Evolutionary conservation across 495 filamentous ascomycete genomes (phyloP).

Genomic region (Terfezia boudieri): DNA sequence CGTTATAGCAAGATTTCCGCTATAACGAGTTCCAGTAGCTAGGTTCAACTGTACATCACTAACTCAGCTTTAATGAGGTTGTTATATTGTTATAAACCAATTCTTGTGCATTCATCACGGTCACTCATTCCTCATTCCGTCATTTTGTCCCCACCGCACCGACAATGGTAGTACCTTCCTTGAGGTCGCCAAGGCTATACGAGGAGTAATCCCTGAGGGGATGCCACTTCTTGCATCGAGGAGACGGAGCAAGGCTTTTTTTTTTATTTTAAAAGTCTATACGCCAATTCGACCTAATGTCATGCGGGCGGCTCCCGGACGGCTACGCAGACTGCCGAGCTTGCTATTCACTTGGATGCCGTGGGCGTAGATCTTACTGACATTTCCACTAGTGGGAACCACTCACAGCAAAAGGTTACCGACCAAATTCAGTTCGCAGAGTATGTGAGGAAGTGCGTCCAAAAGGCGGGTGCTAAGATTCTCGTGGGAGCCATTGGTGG

Average conservation of each 20-base stretch:
- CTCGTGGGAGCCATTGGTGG: not conserved
- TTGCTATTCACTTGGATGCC: conserved; percentile 41
- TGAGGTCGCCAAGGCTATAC: conserved; percentile 34
- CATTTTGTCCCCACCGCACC: no score
- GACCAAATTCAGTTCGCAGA: not conserved
- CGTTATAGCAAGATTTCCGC: no score
- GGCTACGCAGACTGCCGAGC: conserved; percentile 33
- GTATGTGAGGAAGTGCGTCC: not conserved
- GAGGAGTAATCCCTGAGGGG: conserved; percentile 29
- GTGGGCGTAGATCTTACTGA: conserved; percentile 55
- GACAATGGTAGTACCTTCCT: conserved; percentile 34
- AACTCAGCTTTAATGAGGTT: no score
- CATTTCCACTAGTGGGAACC: conserved; percentile 47
- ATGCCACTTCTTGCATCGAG: conserved; percentile 50
- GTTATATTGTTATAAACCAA: no score
- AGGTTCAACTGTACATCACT: no score
- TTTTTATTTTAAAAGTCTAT: no score
- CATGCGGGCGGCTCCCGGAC: conserved; percentile 46
- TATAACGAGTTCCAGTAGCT: no score
- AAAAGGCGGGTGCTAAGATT: not conserved
- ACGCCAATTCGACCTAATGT: no score
- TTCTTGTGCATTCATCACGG: no score
- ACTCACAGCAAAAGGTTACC: conserved; percentile 24
- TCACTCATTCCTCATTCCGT: no score
- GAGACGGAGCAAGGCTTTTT: no score